Evolutionary conservation across 2,329 filamentous ascomycete genomes (phyloP).

Genomic region (Daldinia eschscholtzii): DNA sequence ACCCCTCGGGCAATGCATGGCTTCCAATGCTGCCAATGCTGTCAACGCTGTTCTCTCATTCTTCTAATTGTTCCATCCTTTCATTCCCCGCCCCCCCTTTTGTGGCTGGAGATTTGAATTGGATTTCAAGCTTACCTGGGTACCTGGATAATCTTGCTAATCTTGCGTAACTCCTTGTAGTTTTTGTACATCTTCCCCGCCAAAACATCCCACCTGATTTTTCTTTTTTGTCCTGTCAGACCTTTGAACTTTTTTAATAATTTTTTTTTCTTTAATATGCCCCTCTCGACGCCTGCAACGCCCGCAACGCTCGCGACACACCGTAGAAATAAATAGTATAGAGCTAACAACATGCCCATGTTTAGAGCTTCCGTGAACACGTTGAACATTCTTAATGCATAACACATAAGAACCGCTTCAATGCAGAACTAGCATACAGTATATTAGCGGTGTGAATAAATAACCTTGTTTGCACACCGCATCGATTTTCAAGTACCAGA

Average conservation of each 20-base stretch:
- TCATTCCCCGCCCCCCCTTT: conserved; percentile 37
- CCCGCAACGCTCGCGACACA: background rate
- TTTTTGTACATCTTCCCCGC: conserved; percentile 23
- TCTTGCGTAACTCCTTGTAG: conserved; percentile 2
- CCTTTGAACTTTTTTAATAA: conserved; percentile 28
- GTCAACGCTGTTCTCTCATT: conserved; percentile 33
- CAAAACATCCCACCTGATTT: conserved; percentile 37
- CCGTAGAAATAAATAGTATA: background rate
- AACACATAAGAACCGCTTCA: conserved; percentile 27
- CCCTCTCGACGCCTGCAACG: conserved; percentile 24
- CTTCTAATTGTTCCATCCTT: conserved; percentile 34
- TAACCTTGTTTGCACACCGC: conserved; percentile 37
- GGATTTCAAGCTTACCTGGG: conserved; percentile 28
- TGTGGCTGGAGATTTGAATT: conserved; percentile 40
- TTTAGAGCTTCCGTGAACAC: background rate
- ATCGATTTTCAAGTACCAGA: conserved; percentile 26
- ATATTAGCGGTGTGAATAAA: conserved; percentile 43
- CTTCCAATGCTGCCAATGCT: background rate
- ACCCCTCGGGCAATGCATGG: conserved; percentile 37
- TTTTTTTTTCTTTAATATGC: conserved; percentile 13
- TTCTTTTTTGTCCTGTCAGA: conserved; percentile 24
- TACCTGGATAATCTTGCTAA: conserved; percentile 9
- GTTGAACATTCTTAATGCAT: conserved; percentile 6
- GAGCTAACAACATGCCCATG: background rate
- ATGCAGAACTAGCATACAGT: conserved; percentile 34